Conservation (phyloP, 768 basidiomycete species). For the Exidia glandulosa region DNA sequence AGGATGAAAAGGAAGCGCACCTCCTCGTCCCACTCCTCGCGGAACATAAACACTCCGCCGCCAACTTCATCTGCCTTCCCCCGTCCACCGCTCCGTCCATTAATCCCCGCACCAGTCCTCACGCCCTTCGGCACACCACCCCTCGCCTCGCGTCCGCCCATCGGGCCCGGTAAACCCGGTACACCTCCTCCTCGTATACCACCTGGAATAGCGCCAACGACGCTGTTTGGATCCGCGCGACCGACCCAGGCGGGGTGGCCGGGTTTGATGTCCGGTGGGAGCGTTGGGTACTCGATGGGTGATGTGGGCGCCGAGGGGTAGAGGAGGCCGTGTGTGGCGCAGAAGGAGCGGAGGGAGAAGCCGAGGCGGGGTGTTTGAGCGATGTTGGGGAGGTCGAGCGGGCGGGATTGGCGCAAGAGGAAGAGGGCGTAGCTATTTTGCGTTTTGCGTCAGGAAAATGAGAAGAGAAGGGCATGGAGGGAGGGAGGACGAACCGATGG, state of each 20-base stretch:
- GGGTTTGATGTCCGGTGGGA: background rate
- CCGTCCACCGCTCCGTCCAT: conserved; percentile 6
- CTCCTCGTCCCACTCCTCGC: conserved; percentile 59
- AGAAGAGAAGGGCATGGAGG: conserved; percentile 65
- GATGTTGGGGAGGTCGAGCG: background rate
- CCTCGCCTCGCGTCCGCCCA: conserved; percentile 3
- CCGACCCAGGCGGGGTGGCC: background rate
- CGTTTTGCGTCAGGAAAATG: conserved; percentile 48
- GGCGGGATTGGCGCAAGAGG: conserved; percentile 23
- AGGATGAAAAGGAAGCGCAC: no score
- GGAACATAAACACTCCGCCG: conserved; percentile 77
- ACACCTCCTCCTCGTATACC: background rate
- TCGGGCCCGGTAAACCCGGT: background rate
- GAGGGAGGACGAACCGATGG: conserved; percentile 80
- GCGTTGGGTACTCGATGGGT: background rate
- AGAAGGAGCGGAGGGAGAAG: conserved; percentile 61
- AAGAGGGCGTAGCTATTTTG: conserved; percentile 34
- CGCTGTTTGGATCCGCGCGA: background rate
- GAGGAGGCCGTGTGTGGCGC: conserved; percentile 32
- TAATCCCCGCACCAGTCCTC: background rate
- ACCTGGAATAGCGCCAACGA: background rate
- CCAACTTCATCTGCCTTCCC: conserved; percentile 20
- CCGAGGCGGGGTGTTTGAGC: conserved; percentile 28
- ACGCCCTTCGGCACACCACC: background rate
- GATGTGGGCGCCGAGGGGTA: background rate